Conservation (phyloP, 1,139 yeast species). For the Candida sojae region DNA sequence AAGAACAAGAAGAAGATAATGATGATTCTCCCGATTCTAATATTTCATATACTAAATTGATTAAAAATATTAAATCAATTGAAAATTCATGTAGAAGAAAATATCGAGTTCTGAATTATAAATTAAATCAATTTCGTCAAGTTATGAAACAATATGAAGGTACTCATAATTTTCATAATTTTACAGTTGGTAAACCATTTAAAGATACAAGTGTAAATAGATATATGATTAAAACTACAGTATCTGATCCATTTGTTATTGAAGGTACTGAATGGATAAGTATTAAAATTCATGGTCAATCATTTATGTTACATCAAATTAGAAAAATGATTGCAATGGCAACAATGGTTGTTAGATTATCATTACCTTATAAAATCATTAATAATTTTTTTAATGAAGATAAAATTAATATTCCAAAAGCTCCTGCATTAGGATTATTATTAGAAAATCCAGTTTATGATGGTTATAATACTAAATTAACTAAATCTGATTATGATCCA, state of each 20-base stretch:
- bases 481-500: conserved; percentile 76
- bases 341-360: conserved; percentile 78
- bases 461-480: conserved; percentile 72
- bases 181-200: conserved; percentile 85
- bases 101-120: conserved; percentile 63
- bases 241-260: conserved; percentile 89
- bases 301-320: conserved; percentile 97
- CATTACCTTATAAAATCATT: conserved; percentile 77
- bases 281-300: conserved; percentile 95
- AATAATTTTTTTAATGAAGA: conserved; percentile 73
- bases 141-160: conserved; percentile 80
- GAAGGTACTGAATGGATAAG: conserved; percentile 97
- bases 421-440: conserved; percentile 91
- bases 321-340: conserved; percentile 99
- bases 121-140: conserved; percentile 62
- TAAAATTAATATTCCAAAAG: conserved; percentile 90
- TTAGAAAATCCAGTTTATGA: conserved; percentile 92
- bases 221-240: conserved; percentile 75
- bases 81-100: conserved; percentile 71
- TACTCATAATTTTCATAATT: conserved; percentile 93
- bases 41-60: conserved; percentile 26
- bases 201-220: conserved; percentile 85
- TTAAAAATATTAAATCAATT: conserved; percentile 59
- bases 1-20: conserved; percentile 18
- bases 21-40: conserved; percentile 18